A percentile compares a stretch with the other conserved stretches of the same genome.
Conservation (phyloP, 2,329 filamentous ascomycete genomes). For the Epichloe sylvatica region DNA sequence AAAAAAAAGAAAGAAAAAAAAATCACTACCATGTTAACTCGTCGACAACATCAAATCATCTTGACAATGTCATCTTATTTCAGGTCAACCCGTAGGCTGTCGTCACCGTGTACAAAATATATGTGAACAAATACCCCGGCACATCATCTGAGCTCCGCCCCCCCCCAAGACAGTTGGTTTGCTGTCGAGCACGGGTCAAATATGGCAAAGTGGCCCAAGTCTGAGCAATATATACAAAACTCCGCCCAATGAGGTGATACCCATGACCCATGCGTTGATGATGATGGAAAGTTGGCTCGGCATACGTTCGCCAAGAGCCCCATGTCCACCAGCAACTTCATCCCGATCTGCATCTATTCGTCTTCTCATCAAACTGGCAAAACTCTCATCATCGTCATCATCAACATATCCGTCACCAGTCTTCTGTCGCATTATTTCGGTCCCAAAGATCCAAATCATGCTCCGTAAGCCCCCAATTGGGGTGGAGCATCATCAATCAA, state of each 20-base stretch:
- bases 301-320: not conserved
- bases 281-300: not conserved
- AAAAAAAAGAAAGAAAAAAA: too few species aligned
- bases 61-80: too few species aligned
- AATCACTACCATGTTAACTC: too few species aligned
- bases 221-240: conserved; percentile 3
- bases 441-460: not conserved
- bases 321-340: not conserved
- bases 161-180: not conserved
- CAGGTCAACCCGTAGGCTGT: not conserved
- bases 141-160: not conserved
- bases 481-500: not conserved
- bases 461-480: not conserved
- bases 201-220: not conserved
- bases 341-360: not conserved
- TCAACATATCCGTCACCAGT: not conserved
- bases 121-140: not conserved
- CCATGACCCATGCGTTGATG: not conserved
- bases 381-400: not conserved
- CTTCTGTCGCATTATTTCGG: not conserved
- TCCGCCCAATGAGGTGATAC: conserved; percentile 5
- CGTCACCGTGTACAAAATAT: not conserved
- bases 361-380: not conserved
- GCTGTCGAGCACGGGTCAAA: not conserved
- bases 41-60: too few species aligned